Evolutionary conservation across 257 asterid genomes (phyloP).

Genomic region (Fraxinus excelsior): DNA sequence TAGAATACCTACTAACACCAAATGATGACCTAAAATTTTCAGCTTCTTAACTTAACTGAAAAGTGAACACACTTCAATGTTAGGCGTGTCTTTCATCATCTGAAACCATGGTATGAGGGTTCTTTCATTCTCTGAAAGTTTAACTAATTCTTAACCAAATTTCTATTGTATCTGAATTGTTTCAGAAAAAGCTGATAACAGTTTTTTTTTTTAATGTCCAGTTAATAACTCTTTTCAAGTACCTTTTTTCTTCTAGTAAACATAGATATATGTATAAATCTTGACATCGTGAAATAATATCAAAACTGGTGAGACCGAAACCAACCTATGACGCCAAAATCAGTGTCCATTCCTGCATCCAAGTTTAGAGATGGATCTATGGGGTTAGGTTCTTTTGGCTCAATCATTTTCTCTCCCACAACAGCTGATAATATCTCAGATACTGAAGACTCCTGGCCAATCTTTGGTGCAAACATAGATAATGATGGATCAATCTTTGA

Average conservation of each 20-base stretch:
- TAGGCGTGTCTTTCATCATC: neutral
- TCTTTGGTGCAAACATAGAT: slow-evolving; percentile 18
- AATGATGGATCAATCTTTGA: slow-evolving; percentile 45
- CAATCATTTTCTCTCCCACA: slow-evolving; percentile 36
- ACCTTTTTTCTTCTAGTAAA: neutral
- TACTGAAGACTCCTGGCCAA: slow-evolving; percentile 29
- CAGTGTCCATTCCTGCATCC: slow-evolving; percentile 30
- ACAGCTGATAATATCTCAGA: slow-evolving; percentile 30
- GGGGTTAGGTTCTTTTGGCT: slow-evolving; percentile 29
- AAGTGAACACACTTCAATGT: neutral
- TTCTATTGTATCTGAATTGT: neutral
- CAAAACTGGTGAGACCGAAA: neutral
- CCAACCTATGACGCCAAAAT: neutral
- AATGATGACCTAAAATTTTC: neutral
- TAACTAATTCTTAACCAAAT: neutral
- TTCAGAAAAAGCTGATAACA: neutral
- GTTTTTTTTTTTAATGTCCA: neutral
- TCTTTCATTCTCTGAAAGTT: neutral
- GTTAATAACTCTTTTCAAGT: neutral
- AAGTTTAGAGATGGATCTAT: slow-evolving; percentile 27
- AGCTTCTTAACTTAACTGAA: neutral
- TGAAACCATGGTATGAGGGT: neutral
- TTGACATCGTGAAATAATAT: neutral
- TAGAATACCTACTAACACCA: neutral
- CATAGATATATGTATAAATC: neutral